Base-by-base conservation (phyloP, 2,329 filamentous ascomycete genomes). In the Pseudodiploospora longispora region DNA sequence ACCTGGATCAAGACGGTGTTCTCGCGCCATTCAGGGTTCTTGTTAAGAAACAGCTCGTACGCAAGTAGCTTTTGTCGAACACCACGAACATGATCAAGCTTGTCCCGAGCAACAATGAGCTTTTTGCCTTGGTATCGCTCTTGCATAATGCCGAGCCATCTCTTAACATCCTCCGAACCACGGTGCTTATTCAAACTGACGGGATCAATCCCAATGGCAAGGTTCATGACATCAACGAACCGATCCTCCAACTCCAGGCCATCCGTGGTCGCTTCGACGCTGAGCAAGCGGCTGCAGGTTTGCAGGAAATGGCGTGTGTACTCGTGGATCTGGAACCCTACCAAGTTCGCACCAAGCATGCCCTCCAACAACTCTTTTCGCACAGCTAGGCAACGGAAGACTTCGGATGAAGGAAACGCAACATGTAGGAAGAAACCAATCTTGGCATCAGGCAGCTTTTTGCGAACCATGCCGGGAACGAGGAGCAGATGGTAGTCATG, bases 351-450 rank as follows among this genome's bases (percentile, higher is more conserved):
- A 7, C 91, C 91, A 1, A 97, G 78, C 72, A 97, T 91, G 44
- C 93, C 91, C 55, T 95, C 85, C 2, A 97, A 76, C 7, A 97
- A 76, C 63, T 95, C 79, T 53, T 85, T 90, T 47, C 91, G 85
- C 8, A 88, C 83, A 3, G 91, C 87, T 27, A 97, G 69, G 62
- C 91, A 97, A 39, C 91, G 80, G 67, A 97, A 97, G 1, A 97
- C 88, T 59, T 97, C 91, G 0, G 91, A 96, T 0, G 91, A 96
- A 1, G 91, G 91, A 64, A 97, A 97, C 0, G 91, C 89, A 29
- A 91, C 88, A 60, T 97, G 91, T 10, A 97, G 70, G 68, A 96
- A 97, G 70, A 97, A 93, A 8, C 91, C 91, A 55, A 97, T 96
- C 67, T 95, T 86, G 10, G 91, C 91, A 52, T 96, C 88, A 0